A percentile compares a stretch with the other conserved stretches of the same genome.
Conservation (phyloP, 2,329 filamentous ascomycete genomes). For the Fusarium setosum region DNA sequence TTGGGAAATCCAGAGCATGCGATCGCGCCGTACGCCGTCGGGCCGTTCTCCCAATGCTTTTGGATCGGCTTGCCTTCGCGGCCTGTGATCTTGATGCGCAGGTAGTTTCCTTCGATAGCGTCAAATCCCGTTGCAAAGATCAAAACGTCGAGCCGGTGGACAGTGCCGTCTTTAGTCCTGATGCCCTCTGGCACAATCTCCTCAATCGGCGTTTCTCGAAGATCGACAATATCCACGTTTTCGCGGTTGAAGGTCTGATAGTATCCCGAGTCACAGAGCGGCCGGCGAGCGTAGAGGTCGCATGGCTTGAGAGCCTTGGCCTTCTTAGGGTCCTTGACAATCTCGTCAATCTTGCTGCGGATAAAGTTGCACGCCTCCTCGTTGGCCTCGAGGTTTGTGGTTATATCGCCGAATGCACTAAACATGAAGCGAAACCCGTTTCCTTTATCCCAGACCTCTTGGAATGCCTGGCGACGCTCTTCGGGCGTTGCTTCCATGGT, state of each 20-base stretch:
- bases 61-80: neutral
- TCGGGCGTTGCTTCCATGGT: neutral
- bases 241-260: neutral
- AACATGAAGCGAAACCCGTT: constrained; percentile 47
- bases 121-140: constrained; percentile 38
- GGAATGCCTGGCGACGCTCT: constrained; percentile 29
- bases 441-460: constrained; percentile 45
- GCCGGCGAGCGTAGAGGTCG: constrained; percentile 27
- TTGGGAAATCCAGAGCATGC: neutral
- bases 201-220: constrained; percentile 8
- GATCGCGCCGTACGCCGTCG: neutral
- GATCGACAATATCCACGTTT: neutral
- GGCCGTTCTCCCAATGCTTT: neutral
- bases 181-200: constrained; percentile 51
- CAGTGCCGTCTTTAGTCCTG: constrained; percentile 45
- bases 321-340: constrained; percentile 35
- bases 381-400: constrained; percentile 37
- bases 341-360: constrained; percentile 36
- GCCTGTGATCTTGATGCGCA: neutral
- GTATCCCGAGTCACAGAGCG: neutral
- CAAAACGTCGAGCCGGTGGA: constrained; percentile 50
- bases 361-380: constrained; percentile 39
- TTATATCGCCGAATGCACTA: constrained; percentile 33
- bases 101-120: neutral
- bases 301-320: constrained; percentile 29